Conservation (phyloP, 1,284 basidiomycete species). For the Pyrrhoderma lamaoense region DNA sequence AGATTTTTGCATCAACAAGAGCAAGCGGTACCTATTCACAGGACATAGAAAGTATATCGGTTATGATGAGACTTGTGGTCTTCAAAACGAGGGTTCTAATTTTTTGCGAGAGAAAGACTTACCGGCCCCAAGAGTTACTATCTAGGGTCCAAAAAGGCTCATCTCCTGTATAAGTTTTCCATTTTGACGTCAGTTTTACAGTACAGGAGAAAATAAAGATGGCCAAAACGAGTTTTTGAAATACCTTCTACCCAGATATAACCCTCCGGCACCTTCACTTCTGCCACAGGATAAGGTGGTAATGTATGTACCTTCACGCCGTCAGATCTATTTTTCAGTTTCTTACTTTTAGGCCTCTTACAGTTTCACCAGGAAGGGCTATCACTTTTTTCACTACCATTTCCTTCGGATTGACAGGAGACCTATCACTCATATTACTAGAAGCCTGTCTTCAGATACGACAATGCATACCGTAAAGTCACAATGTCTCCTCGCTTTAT, state of each 20-base stretch:
- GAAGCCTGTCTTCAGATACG: background rate
- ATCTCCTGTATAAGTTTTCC: slow-evolving; percentile 47
- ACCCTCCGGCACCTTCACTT: slow-evolving; percentile 50
- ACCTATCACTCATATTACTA: slow-evolving; percentile 33
- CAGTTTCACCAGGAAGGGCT: slow-evolving; percentile 54
- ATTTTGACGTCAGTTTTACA: too few species aligned
- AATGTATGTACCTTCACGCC: slow-evolving; percentile 45
- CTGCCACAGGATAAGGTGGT: slow-evolving; percentile 57
- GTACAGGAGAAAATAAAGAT: slow-evolving; percentile 3
- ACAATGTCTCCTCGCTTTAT: slow-evolving; percentile 60
- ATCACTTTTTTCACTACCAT: slow-evolving; percentile 63
- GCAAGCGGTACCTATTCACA: slow-evolving; percentile 47
- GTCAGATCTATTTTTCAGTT: background rate
- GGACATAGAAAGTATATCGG: background rate
- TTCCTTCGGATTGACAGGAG: slow-evolving; percentile 48
- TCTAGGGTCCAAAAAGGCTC: slow-evolving; percentile 61
- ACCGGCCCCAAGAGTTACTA: slow-evolving; percentile 72
- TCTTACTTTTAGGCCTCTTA: slow-evolving; percentile 19
- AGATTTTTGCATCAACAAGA: slow-evolving; percentile 55
- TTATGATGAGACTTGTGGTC: background rate
- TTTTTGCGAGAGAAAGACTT: slow-evolving; percentile 20
- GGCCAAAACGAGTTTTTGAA: slow-evolving; percentile 1
- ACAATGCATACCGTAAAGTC: slow-evolving; percentile 40
- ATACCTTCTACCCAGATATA: slow-evolving; percentile 71
- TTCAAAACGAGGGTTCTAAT: too few species aligned